Percentiles rank a stretch among this genome's conserved stretches.
These are phyloP conservation scores for Arthromyces matolae DNA, from an alignment of 768 basidiomycete genomes.

Conservation along the genomic window DNA sequence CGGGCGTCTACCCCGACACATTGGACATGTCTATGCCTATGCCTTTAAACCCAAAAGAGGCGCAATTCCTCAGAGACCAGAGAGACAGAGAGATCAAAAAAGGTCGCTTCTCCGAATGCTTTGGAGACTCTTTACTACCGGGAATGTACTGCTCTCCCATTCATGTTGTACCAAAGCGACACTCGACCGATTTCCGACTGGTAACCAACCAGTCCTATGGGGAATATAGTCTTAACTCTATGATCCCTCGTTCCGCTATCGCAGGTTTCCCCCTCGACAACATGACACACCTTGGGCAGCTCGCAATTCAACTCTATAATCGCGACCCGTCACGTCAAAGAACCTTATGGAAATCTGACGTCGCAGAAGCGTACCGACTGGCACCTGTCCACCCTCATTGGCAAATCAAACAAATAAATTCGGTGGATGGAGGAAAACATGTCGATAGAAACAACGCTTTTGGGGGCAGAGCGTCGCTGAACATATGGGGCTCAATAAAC, in stretches of 20 bases:
- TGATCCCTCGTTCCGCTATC: constrained; percentile 13
- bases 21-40: neutral
- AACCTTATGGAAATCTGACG: constrained; percentile 34
- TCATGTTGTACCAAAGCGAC: constrained; percentile 29
- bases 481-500: neutral
- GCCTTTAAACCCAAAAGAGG: constrained; percentile 2
- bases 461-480: neutral
- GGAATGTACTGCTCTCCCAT: constrained; percentile 17
- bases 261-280: constrained; percentile 16
- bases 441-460: neutral
- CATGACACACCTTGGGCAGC: constrained; percentile 12
- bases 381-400: constrained; percentile 34
- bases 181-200: constrained; percentile 27
- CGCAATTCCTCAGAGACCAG: constrained; percentile 17
- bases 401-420: constrained; percentile 16
- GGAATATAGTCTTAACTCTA: neutral
- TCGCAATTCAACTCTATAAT: constrained; percentile 4
- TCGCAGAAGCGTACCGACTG: constrained; percentile 30
- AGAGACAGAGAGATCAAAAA: constrained; percentile 14
- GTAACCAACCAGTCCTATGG: constrained; percentile 36
- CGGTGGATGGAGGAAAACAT: neutral
- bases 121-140: constrained; percentile 33
- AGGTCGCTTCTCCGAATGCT: constrained; percentile 18
- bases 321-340: neutral
- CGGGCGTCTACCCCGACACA: constrained; percentile 7